Percentiles rank a stretch among this genome's conserved stretches.
Conservation (phyloP, 2,329 filamentous ascomycete species). For the Diaporthe caulivora region DNA sequence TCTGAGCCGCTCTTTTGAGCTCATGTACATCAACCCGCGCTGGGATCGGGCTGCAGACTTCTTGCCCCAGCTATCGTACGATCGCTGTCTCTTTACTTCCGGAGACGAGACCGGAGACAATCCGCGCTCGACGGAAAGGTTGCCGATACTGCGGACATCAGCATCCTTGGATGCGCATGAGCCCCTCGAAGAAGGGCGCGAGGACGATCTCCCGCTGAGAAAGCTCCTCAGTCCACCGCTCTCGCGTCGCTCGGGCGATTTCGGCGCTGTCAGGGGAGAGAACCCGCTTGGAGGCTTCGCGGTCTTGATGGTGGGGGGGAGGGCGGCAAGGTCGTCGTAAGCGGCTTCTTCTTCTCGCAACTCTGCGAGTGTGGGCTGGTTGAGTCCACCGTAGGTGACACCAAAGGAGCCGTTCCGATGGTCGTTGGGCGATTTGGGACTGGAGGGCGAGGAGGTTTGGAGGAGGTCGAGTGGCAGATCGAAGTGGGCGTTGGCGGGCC, state of each 20-base stretch:
- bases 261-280: slow-evolving; percentile 76
- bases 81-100: slow-evolving; percentile 65
- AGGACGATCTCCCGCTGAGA: slow-evolving; percentile 62
- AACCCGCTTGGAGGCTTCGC: slow-evolving; percentile 84
- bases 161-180: slow-evolving; percentile 68
- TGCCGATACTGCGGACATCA: slow-evolving; percentile 73
- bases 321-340: slow-evolving; percentile 71
- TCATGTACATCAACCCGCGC: slow-evolving; percentile 79
- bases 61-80: slow-evolving; percentile 73
- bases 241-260: slow-evolving; percentile 61
- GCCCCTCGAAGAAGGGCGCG: slow-evolving; percentile 70
- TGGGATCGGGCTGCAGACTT: slow-evolving; percentile 62
- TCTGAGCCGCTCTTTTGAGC: slow-evolving; percentile 75
- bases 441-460: slow-evolving; percentile 44
- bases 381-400: slow-evolving; percentile 79
- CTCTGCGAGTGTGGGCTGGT: slow-evolving; percentile 63
- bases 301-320: slow-evolving; percentile 82
- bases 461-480: slow-evolving; percentile 66
- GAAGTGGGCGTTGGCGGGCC: slow-evolving; percentile 77
- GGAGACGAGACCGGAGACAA: slow-evolving; percentile 52
- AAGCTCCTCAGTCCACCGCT: slow-evolving; percentile 67
- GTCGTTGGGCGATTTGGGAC: slow-evolving; percentile 46
- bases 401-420: slow-evolving; percentile 70
- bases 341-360: slow-evolving; percentile 60
- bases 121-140: slow-evolving; percentile 72